phyloP scores from a whole-genome alignment of 2,329 filamentous ascomycete species.

The Zymoseptoria ardabiliae region DNA sequence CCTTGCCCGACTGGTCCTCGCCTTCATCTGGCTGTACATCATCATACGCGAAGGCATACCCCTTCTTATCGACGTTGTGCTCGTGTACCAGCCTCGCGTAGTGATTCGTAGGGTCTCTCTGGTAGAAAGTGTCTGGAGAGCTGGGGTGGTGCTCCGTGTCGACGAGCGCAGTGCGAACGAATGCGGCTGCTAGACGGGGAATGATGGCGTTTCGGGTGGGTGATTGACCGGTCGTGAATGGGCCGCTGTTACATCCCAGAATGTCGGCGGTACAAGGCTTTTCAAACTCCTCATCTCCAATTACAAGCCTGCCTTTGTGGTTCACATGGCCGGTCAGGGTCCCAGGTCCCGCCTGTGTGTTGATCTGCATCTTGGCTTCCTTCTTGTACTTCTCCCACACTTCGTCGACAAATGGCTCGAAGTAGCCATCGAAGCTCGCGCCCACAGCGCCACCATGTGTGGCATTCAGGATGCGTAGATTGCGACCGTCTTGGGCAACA shows the following conservation, averaged over 20 bases:
- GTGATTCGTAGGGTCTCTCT: constrained; percentile 41
- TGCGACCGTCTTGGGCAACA: constrained; percentile 33
- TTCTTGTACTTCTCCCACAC: constrained; percentile 46
- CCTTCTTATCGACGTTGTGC: constrained; percentile 51
- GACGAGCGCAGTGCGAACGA: constrained; percentile 67
- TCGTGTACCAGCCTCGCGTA: constrained; percentile 56
- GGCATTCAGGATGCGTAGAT: constrained; percentile 40
- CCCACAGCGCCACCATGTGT: constrained; percentile 43
- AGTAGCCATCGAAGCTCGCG: constrained; percentile 48
- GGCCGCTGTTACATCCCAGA: constrained; percentile 59
- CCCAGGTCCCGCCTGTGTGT: constrained; percentile 58
- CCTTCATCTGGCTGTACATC: constrained; percentile 56
- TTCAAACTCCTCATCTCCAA: constrained; percentile 45
- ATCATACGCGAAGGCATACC: constrained; percentile 59
- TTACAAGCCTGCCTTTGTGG: constrained; percentile 34
- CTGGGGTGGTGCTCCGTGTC: constrained; percentile 34
- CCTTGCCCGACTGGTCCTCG: constrained; percentile 48
- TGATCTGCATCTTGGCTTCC: constrained; percentile 45
- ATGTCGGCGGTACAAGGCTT: constrained; percentile 58
- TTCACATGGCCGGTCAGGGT: constrained; percentile 45
- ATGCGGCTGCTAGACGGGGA: constrained; percentile 67
- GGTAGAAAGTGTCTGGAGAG: constrained; percentile 29
- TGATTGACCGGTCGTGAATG: constrained; percentile 46
- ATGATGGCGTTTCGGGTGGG: constrained; percentile 53
- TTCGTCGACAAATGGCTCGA: constrained; percentile 44